Percentiles rank a stretch among this genome's conserved stretches.
These are phyloP conservation scores for Candida sp. DNA, from an alignment of 1,139 yeast genomes.

Conservation along the genomic window DNA sequence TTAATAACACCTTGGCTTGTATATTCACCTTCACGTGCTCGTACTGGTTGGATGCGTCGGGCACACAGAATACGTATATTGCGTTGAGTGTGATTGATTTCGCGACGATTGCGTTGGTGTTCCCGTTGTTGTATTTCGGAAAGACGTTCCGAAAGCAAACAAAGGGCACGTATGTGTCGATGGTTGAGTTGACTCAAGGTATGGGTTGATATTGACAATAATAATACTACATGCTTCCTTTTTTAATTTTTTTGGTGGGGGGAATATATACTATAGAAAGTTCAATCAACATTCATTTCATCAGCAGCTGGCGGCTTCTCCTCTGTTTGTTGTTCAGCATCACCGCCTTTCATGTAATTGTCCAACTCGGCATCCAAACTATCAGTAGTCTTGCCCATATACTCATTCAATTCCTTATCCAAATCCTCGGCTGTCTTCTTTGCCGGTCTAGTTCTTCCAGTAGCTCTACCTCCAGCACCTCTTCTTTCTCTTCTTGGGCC, in stretches of 20 bases:
- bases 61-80: conserved; percentile 74
- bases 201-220: conserved; percentile 18
- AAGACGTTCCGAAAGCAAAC: conserved; percentile 70
- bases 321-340: not conserved
- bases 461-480: conserved; percentile 6
- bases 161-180: conserved; percentile 58
- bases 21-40: conserved; percentile 82
- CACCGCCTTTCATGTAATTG: conserved; percentile 21
- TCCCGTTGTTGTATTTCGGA: conserved; percentile 76
- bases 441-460: conserved; percentile 23
- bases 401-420: conserved; percentile 80
- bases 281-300: conserved; percentile 22
- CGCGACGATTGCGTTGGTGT: conserved; percentile 59
- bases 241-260: too few species aligned
- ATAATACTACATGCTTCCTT: not conserved
- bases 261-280: not conserved
- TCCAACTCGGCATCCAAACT: conserved; percentile 11
- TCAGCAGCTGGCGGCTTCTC: conserved; percentile 11
- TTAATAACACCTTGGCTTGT: conserved; percentile 79
- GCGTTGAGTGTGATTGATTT: conserved; percentile 76
- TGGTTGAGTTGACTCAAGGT: conserved; percentile 59
- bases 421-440: conserved; percentile 70
- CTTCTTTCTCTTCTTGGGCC: conserved; percentile 16
- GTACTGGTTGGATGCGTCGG: conserved; percentile 68
- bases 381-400: conserved; percentile 49